Percentiles rank a stretch among this genome's conserved stretches.
Evolutionary conservation across 768 basidiomycete species (phyloP).

Genomic region (Mycena sanguinolenta): DNA sequence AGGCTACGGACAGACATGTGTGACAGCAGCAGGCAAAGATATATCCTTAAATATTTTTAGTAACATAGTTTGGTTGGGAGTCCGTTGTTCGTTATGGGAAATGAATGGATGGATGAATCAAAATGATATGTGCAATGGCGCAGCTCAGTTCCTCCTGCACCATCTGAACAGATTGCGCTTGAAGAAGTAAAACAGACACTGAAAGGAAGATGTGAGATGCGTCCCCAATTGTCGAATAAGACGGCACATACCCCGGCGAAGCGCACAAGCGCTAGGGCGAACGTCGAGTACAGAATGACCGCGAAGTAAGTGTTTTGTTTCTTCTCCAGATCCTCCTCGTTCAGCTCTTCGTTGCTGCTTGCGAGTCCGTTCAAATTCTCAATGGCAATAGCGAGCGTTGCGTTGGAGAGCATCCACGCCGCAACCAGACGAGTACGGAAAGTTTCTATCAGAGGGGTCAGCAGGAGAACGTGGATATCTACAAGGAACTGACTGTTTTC

Average conservation of each 20-base stretch:
- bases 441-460: constrained; percentile 54
- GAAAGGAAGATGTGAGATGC: neutral
- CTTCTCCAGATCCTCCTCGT: constrained; percentile 23
- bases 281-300: constrained; percentile 73
- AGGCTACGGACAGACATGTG: constrained; percentile 11
- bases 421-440: constrained; percentile 87
- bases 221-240: neutral
- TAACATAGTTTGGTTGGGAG: constrained; percentile 24
- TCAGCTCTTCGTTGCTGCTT: constrained; percentile 3
- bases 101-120: constrained; percentile 19
- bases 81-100: constrained; percentile 22
- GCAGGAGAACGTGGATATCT: neutral
- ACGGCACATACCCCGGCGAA: constrained; percentile 65
- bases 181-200: constrained; percentile 79
- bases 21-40: constrained; percentile 18
- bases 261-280: constrained; percentile 66
- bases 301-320: constrained; percentile 70
- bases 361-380: constrained; percentile 64
- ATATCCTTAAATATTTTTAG: constrained; percentile 37
- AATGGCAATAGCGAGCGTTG: constrained; percentile 67
- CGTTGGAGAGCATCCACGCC: constrained; percentile 78
- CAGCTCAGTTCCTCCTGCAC: constrained; percentile 67
- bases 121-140: neutral
- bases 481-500: constrained; percentile 63
- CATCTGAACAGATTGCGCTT: constrained; percentile 76